phyloP scores from a whole-genome alignment of 306 rosid genomes.

The Leucaena leucocephala region DNA sequence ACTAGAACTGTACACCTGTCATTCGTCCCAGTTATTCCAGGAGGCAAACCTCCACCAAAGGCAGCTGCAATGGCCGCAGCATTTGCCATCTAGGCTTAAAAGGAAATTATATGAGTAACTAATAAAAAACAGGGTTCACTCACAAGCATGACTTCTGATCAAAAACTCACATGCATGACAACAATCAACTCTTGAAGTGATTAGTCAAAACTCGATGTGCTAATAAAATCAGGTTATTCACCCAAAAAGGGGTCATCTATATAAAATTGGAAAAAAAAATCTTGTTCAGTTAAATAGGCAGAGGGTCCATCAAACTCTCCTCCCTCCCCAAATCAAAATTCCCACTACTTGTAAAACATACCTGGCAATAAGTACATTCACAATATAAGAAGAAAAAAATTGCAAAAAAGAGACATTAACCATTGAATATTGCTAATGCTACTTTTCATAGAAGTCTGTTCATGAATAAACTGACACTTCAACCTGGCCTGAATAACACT shows the following conservation, averaged over 20 bases:
- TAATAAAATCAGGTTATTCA: constrained; percentile 8
- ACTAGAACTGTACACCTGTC: constrained; percentile 96
- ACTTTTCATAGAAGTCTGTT: constrained; percentile 24
- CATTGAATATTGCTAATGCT: constrained; percentile 3
- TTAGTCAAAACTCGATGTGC: background rate
- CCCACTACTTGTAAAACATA: constrained; percentile 7
- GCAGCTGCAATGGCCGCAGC: constrained; percentile 92
- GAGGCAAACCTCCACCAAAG: constrained; percentile 96
- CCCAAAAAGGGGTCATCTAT: background rate
- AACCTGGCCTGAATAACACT: constrained; percentile 47
- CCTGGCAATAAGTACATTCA: constrained; percentile 14
- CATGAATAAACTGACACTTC: constrained; percentile 38
- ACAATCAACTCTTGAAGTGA: background rate
- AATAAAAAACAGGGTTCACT: background rate
- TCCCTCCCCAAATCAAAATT: constrained; percentile 12
- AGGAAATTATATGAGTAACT: constrained; percentile 10
- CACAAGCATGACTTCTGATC: background rate
- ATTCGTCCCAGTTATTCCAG: constrained; percentile 93
- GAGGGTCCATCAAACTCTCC: background rate
- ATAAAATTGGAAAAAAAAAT: constrained; percentile 17
- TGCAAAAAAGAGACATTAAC: background rate
- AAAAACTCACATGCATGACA: background rate
- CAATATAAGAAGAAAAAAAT: background rate
- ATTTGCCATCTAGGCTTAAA: constrained; percentile 73
- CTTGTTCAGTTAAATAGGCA: constrained; percentile 5